Evolutionary conservation across 192 early-diverging fungal species (phyloP), one percentile per base, ranked within the genome.

Genomic region (Mortierella claussenii): DNA sequence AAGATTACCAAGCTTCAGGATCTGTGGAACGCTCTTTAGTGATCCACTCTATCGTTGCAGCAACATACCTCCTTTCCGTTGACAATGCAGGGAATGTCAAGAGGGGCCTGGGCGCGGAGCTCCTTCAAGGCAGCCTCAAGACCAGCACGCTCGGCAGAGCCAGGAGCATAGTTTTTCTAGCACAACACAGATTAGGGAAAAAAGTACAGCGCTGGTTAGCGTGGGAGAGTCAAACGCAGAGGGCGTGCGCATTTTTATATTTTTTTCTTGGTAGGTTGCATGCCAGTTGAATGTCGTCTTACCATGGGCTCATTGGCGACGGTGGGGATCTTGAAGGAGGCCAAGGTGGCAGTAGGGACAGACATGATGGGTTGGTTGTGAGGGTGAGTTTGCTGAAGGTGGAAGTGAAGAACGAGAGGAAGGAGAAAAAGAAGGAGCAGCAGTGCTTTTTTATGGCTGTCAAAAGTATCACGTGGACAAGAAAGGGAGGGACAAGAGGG

Each of bases 221-320:
- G 68, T 69, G 58, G 40, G 68, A 69, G 51, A 69, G 66, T 68
- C 24, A 40, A 7, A 40, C 7, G 7, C 13, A 10, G 37, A 7
- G 37, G 37, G 7, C 15, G 23, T 12, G 27, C 27, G 2, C n/a
- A 21, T 4, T 9, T 21, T n/a, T n/a, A n/a, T n/a, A n/a, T n/a
- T n/a, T n/a, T n/a, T n/a, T n/a, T n/a, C n/a, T n/a, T n/a, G n/a
- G 33, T 36, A 27, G 60, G 34, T 28, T 28, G 24, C 24, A 24
- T 51, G 4, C 17, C 12, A 53, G n/a, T 36, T 7, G 6, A 40
- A 30, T 12, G 20, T 28, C 36, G 9, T 40, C 21, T 31, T 80
- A 89, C 88, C 86, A 93, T 94, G 32, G 93, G 92, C 88, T 97
- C 96, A 81, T 97, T 97, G 36, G 81, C 65, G 57, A 95, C 89